These are phyloP conservation scores for Kernera saxatilis DNA, from an alignment of 345 rosid species.

Conservation along the genomic window DNA sequence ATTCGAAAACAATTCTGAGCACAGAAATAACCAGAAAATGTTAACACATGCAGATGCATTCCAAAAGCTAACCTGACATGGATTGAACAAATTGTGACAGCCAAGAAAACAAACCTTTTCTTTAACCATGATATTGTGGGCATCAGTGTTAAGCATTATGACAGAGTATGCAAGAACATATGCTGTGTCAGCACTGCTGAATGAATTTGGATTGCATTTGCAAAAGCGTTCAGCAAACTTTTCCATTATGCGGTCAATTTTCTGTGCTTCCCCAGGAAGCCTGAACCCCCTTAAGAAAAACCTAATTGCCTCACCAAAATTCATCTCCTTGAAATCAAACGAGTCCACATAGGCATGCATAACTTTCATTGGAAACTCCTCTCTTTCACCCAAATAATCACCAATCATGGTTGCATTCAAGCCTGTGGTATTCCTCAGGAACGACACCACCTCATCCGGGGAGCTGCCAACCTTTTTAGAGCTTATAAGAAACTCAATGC, in stretches of 20 bases:
- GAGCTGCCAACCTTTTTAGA: slow-evolving; percentile 67
- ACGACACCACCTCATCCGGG: slow-evolving; percentile 77
- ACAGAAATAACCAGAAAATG: background rate
- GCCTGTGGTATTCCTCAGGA: slow-evolving; percentile 69
- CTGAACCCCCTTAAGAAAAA: slow-evolving; percentile 87
- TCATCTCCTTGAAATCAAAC: slow-evolving; percentile 72
- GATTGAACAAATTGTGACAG: slow-evolving; percentile 5
- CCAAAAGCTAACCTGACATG: background rate
- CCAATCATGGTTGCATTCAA: slow-evolving; percentile 83
- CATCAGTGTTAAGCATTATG: slow-evolving; percentile 95
- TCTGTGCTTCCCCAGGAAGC: slow-evolving; percentile 98
- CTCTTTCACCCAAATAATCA: slow-evolving; percentile 95
- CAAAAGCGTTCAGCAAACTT: slow-evolving; percentile 98
- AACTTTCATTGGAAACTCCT: slow-evolving; percentile 78
- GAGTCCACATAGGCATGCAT: slow-evolving; percentile 99
- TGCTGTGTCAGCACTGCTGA: slow-evolving; percentile 93
- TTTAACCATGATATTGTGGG: slow-evolving; percentile 94
- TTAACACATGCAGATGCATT: slow-evolving; percentile 12
- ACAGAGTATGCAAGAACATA: slow-evolving; percentile 96
- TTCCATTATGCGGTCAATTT: slow-evolving; percentile 96
- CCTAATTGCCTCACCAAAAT: slow-evolving; percentile 88
- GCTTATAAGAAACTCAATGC: slow-evolving; percentile 75
- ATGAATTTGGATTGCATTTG: slow-evolving; percentile 85
- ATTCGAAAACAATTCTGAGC: background rate
- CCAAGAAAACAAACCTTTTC: slow-evolving; percentile 67